These are phyloP conservation scores for Fusarium verrucosum DNA, from an alignment of 2,329 filamentous ascomycete species.

Conservation along the genomic window DNA sequence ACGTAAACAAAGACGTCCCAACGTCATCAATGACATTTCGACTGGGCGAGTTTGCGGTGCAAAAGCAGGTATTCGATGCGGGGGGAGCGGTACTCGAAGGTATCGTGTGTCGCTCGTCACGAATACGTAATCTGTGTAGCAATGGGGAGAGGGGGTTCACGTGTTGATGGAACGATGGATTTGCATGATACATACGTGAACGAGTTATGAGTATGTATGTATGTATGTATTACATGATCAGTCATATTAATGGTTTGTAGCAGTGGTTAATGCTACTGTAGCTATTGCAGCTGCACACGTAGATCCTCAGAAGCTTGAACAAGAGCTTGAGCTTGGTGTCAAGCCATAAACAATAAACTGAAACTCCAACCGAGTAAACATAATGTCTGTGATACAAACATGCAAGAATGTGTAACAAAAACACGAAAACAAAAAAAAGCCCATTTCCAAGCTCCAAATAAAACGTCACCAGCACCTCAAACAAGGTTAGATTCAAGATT, in stretches of 20 bases:
- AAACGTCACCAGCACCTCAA: background rate
- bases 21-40: conserved; percentile 46
- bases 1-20: conserved; percentile 9
- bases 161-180: conserved; percentile 12
- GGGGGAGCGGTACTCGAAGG: conserved; percentile 27
- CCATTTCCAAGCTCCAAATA: background rate
- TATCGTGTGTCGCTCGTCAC: conserved; percentile 36
- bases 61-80: conserved; percentile 40
- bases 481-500: background rate
- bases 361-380: background rate
- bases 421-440: background rate
- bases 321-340: too few species aligned
- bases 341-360: too few species aligned
- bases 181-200: background rate
- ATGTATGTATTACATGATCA: too few species aligned
- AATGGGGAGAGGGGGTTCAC: conserved; percentile 3
- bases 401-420: background rate
- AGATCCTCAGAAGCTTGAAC: too few species aligned
- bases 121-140: conserved; percentile 38
- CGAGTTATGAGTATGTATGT: background rate
- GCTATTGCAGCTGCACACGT: too few species aligned
- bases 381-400: background rate
- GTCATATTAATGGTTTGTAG: too few species aligned
- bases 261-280: background rate
- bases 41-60: conserved; percentile 22